Percentiles rank a stretch among this genome's conserved stretches.
Conservation (phyloP, 139 green algal species). For the Chlamydomonas schloesseri region DNA sequence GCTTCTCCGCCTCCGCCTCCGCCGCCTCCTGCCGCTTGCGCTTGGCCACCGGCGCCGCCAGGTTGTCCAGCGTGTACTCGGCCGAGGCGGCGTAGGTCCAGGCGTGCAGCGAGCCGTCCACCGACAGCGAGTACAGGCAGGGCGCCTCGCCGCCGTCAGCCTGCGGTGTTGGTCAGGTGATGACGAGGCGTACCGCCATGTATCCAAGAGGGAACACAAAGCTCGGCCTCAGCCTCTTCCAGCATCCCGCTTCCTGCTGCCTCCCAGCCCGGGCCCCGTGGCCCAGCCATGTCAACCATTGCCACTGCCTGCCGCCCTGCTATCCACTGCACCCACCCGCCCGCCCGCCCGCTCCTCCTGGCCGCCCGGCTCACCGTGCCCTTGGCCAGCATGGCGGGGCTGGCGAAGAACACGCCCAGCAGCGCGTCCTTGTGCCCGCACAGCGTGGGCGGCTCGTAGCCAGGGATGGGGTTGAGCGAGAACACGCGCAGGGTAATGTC, state of each 20-base stretch:
- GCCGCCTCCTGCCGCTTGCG: slow-evolving; percentile 16
- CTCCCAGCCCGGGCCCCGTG: too few relatives aligned
- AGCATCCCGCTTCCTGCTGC: too few relatives aligned
- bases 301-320: too few relatives aligned
- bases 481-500: slow-evolving; percentile 70
- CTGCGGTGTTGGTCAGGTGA: not conserved
- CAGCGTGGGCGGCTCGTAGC: slow-evolving; percentile 86
- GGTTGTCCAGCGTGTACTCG: not conserved
- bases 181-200: too few relatives aligned
- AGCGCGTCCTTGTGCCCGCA: slow-evolving; percentile 86
- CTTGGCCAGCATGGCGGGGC: slow-evolving; percentile 21
- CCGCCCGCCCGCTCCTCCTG: not conserved
- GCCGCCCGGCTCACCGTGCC: slow-evolving; percentile 27
- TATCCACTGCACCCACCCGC: too few relatives aligned
- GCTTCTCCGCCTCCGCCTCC: not conserved
- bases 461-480: slow-evolving; percentile 83
- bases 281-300: too few relatives aligned
- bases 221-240: too few relatives aligned
- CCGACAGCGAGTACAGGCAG: slow-evolving; percentile 81
- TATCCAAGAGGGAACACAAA: too few relatives aligned
- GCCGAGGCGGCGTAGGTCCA: slow-evolving; percentile 73
- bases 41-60: not conserved
- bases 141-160: slow-evolving; percentile 9
- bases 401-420: slow-evolving; percentile 84
- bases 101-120: slow-evolving; percentile 89